These are phyloP conservation scores for Raffaelea deltoideospora DNA, from an alignment of 2,329 filamentous ascomycete species.

Conservation along the genomic window DNA sequence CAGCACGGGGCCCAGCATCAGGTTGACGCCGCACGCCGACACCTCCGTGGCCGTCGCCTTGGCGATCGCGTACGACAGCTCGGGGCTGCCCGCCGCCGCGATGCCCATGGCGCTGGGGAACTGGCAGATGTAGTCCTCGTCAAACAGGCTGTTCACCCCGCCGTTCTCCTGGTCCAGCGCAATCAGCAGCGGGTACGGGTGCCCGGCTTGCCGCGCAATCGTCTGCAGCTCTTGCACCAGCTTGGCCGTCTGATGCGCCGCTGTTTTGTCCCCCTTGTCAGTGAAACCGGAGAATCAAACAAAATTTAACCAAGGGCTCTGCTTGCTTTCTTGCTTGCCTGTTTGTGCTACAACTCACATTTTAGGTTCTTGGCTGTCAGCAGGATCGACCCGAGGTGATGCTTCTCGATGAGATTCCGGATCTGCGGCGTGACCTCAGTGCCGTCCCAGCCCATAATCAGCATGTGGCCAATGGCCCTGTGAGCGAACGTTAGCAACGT, in stretches of 20 bases:
- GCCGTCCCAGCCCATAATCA: constrained; percentile 78
- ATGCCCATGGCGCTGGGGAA: constrained; percentile 96
- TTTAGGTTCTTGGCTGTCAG: constrained; percentile 75
- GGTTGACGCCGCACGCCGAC: constrained; percentile 83
- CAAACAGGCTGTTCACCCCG: constrained; percentile 90
- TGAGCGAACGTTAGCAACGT: constrained; percentile 5
- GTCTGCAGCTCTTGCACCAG: constrained; percentile 85
- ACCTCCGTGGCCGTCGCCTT: constrained; percentile 89
- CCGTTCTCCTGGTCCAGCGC: constrained; percentile 96
- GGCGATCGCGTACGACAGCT: constrained; percentile 77
- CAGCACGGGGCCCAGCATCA: constrained; percentile 84
- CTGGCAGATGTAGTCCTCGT: constrained; percentile 89
- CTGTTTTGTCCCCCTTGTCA: constrained; percentile 40
- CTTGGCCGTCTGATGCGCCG: constrained; percentile 75
- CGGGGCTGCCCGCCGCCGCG: constrained; percentile 74
- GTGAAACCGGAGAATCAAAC: neutral
- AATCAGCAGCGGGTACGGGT: constrained; percentile 78
- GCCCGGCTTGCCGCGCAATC: constrained; percentile 79
- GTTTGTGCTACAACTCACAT: constrained; percentile 49
- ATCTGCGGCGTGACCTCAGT: constrained; percentile 74
- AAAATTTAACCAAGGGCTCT: neutral
- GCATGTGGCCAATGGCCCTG: constrained; percentile 59
- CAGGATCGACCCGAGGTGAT: constrained; percentile 78
- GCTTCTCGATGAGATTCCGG: constrained; percentile 61
- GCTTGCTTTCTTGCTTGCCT: too few relatives aligned